Evolutionary conservation across 1,284 basidiomycete species (phyloP).

Genomic region (Kwoniella shivajii): DNA sequence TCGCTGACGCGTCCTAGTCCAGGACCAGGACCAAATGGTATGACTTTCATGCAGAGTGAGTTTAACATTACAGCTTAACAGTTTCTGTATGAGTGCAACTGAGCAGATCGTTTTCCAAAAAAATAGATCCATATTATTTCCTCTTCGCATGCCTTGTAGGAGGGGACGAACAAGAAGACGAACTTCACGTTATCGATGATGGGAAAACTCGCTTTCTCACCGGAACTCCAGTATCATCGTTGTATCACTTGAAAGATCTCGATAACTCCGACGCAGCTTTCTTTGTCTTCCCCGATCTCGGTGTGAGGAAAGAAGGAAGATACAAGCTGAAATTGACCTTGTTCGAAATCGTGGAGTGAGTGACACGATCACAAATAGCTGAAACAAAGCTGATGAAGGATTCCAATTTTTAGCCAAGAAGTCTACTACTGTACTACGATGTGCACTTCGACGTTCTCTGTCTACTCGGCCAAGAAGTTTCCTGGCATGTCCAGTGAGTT

Average conservation of each 20-base stretch:
- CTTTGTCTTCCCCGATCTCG: slow-evolving; percentile 86
- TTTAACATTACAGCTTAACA: neutral
- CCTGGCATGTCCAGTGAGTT: slow-evolving; percentile 83
- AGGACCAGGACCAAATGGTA: slow-evolving; percentile 25
- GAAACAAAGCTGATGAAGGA: neutral
- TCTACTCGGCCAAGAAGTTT: slow-evolving; percentile 89
- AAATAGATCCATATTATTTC: slow-evolving; percentile 89
- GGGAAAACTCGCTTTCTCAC: slow-evolving; percentile 61
- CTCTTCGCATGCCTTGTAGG: slow-evolving; percentile 88
- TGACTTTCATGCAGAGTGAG: slow-evolving; percentile 53
- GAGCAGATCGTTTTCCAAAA: slow-evolving; percentile 10
- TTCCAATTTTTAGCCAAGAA: slow-evolving; percentile 61
- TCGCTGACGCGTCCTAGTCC: slow-evolving; percentile 21
- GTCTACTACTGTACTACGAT: slow-evolving; percentile 86
- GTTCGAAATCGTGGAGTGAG: slow-evolving; percentile 90
- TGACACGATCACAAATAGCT: slow-evolving; percentile 22
- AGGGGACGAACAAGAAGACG: slow-evolving; percentile 74
- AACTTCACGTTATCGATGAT: slow-evolving; percentile 89
- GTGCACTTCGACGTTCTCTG: slow-evolving; percentile 70
- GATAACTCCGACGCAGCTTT: slow-evolving; percentile 85
- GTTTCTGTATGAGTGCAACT: neutral
- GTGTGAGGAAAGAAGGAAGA: slow-evolving; percentile 83
- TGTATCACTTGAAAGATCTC: slow-evolving; percentile 94
- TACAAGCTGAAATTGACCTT: slow-evolving; percentile 84
- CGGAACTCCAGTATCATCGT: slow-evolving; percentile 71